Evolutionary conservation across 305 asterid genomes (phyloP), one percentile per base, ranked within the genome.

Genomic region (Ilex paraguariensis): DNA sequence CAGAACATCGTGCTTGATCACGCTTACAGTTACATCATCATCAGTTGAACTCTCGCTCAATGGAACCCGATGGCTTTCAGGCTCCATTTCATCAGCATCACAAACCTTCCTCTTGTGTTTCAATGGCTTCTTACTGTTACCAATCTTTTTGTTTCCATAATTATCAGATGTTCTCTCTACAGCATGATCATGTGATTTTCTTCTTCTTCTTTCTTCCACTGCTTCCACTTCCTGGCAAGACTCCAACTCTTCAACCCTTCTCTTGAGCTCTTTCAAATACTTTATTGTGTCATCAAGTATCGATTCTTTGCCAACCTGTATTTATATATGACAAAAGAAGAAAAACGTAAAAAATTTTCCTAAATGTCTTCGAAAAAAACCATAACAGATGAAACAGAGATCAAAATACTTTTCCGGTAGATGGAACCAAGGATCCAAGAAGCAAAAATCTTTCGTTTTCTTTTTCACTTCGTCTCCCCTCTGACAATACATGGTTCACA

Each of bases 361-460:
- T 49, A n/a, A 49, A 49, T 11, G 0, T 11, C 11, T 49, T 49
- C 53, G 3, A 49, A 49, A 1, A 1, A 49, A 7, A 49, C 53
- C 16, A 49, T 49, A 49, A 36, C 42, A 36, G 42, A 10, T 59
- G 14, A 13, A 56, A 30, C 62, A 30, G 62, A 13, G 44, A 1
- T 48, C 45, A 17, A 54, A 46, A 62, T 81, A 91, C 98, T 97
- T 92, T 92, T 78, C 88, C 89, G 69, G 88, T 82, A 16, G 90
- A 81, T n/a, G 98, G 98, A 60, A 92, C 79, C 64, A 92, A 65
- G 1, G 97, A 84, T 73, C 88, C 89, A 55, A 92, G 96, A 73
- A 82, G 77, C 64, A 15, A 48, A 46, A 92, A 84, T 66, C 90
- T 80, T 77, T 89, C 90, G 12, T 87, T 85, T 60, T 89, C 79